Base-by-base conservation (phyloP, 495 filamentous ascomycete genomes). In the Talaromyces nanjingensis region DNA sequence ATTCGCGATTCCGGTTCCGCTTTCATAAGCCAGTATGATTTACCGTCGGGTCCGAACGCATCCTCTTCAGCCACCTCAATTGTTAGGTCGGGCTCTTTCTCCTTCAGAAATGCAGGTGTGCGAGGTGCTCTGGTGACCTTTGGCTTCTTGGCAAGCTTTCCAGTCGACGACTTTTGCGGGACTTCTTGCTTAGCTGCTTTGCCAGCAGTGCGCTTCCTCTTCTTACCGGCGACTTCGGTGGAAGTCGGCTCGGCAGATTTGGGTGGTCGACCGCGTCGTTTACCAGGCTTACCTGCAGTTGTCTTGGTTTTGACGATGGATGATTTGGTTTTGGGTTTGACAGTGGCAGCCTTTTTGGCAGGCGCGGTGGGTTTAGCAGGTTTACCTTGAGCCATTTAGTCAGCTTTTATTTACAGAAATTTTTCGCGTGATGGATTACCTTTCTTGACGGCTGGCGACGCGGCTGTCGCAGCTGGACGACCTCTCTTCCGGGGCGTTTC, bases 1-100 rank as follows among this genome's bases (percentile, higher is more conserved):
- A 92, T 71, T 20, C 94, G 87, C 27, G 91, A 86, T 69, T 92
- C 88, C 2, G 94, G 93, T 75, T 98, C 93, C 7, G 93, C 92
- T 78, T 98, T 98, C 85, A 98, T 86, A 65, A 98, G 85, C 93
- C 93, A 97, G 74, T 91, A 96, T 24, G 77, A 78, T 25, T 66
- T 73, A 18, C 67, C 72, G 27, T 67, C 68, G 4, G 53, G 45
- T 29, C 52, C 65, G 22, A 62, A 53, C 16, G 52, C 45, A 29
- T 63, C 53, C 16, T 63, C 64, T 52, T 66, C 59, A 65, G 62
- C 18, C 14, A 52, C 65, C 53, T 55, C 65, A 55, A 59, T 59
- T 8, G 39, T 57, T 49, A 58, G 27, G 54, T 67, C 61, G 45
- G 54, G 42, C 56, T 64, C 65, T 60, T 63, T 60, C 47, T 68